Conservation (phyloP, 2,329 filamentous ascomycete genomes). For the Nannizziopsis arthrosporioides region DNA sequence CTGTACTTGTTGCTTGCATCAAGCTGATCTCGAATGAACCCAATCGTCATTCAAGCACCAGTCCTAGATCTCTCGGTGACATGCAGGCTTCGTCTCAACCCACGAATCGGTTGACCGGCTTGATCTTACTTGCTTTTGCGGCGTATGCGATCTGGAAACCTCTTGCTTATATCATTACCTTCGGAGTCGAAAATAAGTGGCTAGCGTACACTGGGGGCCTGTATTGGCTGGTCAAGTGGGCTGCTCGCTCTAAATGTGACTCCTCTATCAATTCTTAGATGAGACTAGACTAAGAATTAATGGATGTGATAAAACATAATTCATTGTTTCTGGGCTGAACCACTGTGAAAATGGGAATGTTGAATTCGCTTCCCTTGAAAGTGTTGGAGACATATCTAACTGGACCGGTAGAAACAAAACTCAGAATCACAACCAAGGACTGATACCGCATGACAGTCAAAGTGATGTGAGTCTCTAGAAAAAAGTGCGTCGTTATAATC, state of each 20-base stretch:
- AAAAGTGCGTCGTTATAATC: not conserved
- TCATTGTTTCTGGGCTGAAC: too few relatives aligned
- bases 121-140: not conserved
- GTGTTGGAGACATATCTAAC: too few relatives aligned
- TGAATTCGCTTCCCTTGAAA: not conserved
- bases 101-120: not conserved
- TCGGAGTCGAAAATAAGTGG: not conserved
- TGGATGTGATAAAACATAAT: too few relatives aligned
- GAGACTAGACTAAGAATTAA: not conserved
- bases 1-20: constrained; percentile 8
- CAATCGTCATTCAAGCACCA: not conserved
- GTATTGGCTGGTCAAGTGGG: not conserved
- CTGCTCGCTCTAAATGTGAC: not conserved
- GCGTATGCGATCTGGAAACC: not conserved
- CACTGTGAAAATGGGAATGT: not conserved
- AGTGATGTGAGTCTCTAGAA: too few relatives aligned
- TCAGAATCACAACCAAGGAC: not conserved
- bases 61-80: not conserved
- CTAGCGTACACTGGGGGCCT: not conserved
- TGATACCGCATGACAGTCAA: not conserved
- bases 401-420: not conserved
- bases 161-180: constrained; percentile 2
- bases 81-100: not conserved
- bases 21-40: not conserved
- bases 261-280: not conserved